phyloP scores from a whole-genome alignment of 805 yeast genomes.

The Schizosaccharomyces osmophilus region DNA sequence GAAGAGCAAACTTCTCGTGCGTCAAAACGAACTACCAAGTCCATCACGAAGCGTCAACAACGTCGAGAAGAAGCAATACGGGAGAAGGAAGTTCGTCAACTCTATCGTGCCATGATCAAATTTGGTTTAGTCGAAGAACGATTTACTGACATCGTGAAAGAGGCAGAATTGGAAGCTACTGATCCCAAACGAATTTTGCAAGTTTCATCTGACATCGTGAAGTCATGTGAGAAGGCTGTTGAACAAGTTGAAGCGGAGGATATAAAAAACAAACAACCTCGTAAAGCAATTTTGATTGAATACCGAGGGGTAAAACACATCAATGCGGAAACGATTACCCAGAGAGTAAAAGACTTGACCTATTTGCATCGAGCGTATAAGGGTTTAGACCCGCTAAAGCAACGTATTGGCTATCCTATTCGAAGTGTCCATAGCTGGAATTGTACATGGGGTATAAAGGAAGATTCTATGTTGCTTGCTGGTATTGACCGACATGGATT shows the following conservation, averaged over 20 bases:
- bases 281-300: conserved; percentile 65
- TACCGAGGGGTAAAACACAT: conserved; percentile 66
- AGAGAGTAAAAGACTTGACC: conserved; percentile 63
- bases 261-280: background rate
- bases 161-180: conserved; percentile 69
- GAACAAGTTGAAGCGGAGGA: background rate
- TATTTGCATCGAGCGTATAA: conserved; percentile 22
- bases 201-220: conserved; percentile 21
- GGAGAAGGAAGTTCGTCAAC: conserved; percentile 66
- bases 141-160: conserved; percentile 71
- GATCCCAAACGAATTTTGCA: conserved; percentile 54
- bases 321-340: conserved; percentile 68
- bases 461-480: conserved; percentile 65
- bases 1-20: background rate
- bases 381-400: conserved; percentile 11
- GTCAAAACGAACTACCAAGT: background rate
- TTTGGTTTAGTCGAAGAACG: conserved; percentile 49
- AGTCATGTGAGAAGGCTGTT: background rate
- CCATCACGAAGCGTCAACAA: conserved; percentile 1
- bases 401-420: conserved; percentile 35
- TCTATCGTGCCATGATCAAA: conserved; percentile 60
- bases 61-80: conserved; percentile 22
- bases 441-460: conserved; percentile 58
- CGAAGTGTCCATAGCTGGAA: conserved; percentile 80
- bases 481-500: conserved; percentile 87